These are phyloP conservation scores for Dendrocalamus sinicus DNA, from an alignment of 176 grass and related monocot species.

Conservation along the genomic window DNA sequence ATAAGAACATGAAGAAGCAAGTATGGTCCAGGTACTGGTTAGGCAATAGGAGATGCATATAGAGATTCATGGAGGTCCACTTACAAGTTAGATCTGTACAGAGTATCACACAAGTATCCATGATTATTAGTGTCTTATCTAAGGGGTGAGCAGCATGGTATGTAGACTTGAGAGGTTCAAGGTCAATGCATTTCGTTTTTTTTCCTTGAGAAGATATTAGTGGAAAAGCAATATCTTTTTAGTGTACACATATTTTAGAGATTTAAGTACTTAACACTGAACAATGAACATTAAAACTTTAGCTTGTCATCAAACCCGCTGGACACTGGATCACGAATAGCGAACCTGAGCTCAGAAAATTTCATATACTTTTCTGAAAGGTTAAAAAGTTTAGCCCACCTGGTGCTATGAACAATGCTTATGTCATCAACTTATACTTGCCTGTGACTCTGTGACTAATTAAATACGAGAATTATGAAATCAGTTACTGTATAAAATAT, in stretches of 20 bases:
- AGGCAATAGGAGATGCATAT: slow-evolving; percentile 21
- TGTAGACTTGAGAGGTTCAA: not conserved
- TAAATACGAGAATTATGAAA: slow-evolving; percentile 8
- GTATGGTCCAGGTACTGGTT: not conserved
- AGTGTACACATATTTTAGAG: not conserved
- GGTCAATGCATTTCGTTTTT: not conserved
- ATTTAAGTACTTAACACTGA: slow-evolving; percentile 9
- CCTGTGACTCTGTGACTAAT: not conserved
- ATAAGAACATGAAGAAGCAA: not conserved
- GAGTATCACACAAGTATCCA: slow-evolving; percentile 11
- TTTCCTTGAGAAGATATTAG: not conserved
- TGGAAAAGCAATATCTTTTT: not conserved
- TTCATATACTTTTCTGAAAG: not conserved
- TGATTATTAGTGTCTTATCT: not conserved
- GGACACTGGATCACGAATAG: not conserved
- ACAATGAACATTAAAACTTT: not conserved
- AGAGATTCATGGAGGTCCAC: not conserved
- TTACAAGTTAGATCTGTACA: slow-evolving; percentile 20
- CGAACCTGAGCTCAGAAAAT: slow-evolving; percentile 1
- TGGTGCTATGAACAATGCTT: slow-evolving; percentile 19
- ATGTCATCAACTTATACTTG: not conserved
- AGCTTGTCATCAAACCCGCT: not conserved
- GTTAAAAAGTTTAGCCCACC: not conserved
- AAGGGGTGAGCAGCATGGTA: not conserved
- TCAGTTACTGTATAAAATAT: not conserved